Percentiles rank a stretch among this genome's conserved stretches.
Evolutionary conservation across 129 eudicot genomes (phyloP).

Genomic region (sunflower (Helianthus annuus)): DNA sequence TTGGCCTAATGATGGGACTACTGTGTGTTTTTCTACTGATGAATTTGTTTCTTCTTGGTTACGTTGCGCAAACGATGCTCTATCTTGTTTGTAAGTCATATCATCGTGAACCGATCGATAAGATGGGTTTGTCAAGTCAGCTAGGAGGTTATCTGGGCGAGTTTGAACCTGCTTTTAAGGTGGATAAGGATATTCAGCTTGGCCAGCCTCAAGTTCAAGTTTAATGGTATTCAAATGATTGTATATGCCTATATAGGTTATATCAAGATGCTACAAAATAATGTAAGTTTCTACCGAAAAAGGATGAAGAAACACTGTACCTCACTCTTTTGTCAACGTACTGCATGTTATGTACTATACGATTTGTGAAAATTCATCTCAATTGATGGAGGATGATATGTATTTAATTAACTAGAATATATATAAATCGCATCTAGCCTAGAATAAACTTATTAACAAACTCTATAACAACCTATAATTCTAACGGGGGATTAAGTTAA

Average conservation of each 20-base stretch:
- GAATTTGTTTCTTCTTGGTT: slow-evolving; percentile 29
- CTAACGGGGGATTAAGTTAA: too few species aligned
- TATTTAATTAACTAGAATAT: too few species aligned
- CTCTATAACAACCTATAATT: too few species aligned
- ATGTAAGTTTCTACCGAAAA: neutral
- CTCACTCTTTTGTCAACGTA: neutral
- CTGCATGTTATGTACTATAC: neutral
- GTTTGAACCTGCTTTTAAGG: slow-evolving; percentile 34
- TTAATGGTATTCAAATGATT: slow-evolving; percentile 11
- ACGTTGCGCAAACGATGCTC: slow-evolving; percentile 38
- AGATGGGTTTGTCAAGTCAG: slow-evolving; percentile 32
- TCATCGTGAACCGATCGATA: slow-evolving; percentile 32
- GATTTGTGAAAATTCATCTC: too few species aligned
- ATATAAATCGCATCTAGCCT: too few species aligned
- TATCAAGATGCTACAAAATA: slow-evolving; percentile 11
- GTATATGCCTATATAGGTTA: neutral
- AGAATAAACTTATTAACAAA: too few species aligned
- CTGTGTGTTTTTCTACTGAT: slow-evolving; percentile 28
- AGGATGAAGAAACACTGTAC: neutral
- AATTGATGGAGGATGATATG: too few species aligned
- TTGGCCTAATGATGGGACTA: slow-evolving; percentile 25
- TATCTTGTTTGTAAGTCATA: slow-evolving; percentile 42
- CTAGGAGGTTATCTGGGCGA: slow-evolving; percentile 41
- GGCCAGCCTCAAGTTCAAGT: slow-evolving; percentile 32
- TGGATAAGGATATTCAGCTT: slow-evolving; percentile 31